Evolutionary conservation across 2,329 filamentous ascomycete genomes (phyloP).

Genomic region (Fusarium chaquense): DNA sequence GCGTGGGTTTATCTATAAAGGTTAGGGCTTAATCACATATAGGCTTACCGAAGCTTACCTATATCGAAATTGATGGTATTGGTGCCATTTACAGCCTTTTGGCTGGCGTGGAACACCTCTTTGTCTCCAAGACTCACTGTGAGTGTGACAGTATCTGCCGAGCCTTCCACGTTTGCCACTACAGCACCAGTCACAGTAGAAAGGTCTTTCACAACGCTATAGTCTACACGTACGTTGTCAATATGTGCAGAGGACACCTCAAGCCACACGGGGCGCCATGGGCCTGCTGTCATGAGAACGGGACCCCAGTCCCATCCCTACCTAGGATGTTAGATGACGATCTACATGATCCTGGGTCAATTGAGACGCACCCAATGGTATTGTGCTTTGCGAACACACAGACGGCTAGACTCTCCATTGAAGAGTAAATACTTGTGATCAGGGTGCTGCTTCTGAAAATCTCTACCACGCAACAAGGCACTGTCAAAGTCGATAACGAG

Average conservation of each 20-base stretch:
- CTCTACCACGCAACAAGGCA: background rate
- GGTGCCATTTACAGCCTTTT: too few relatives aligned
- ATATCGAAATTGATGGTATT: too few relatives aligned
- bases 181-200: too few relatives aligned
- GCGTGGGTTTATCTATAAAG: too few relatives aligned
- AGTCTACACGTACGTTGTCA: conserved; percentile 64
- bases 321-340: too few relatives aligned
- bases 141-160: too few relatives aligned
- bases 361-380: conserved; percentile 65
- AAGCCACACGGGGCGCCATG: conserved; percentile 75
- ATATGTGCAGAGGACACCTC: conserved; percentile 61
- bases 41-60: too few relatives aligned
- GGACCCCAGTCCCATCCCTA: conserved; percentile 77
- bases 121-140: too few relatives aligned
- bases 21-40: too few relatives aligned
- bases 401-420: conserved; percentile 52
- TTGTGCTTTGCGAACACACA: conserved; percentile 68
- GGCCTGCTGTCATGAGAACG: conserved; percentile 70
- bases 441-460: background rate
- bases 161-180: too few relatives aligned
- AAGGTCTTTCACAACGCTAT: background rate
- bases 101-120: too few relatives aligned
- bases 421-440: conserved; percentile 11
- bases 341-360: too few relatives aligned
- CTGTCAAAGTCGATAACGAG: conserved; percentile 1